These are phyloP conservation scores for Lasiodiplodia theobromae DNA, from an alignment of 2,329 filamentous ascomycete genomes.

Conservation along the genomic window DNA sequence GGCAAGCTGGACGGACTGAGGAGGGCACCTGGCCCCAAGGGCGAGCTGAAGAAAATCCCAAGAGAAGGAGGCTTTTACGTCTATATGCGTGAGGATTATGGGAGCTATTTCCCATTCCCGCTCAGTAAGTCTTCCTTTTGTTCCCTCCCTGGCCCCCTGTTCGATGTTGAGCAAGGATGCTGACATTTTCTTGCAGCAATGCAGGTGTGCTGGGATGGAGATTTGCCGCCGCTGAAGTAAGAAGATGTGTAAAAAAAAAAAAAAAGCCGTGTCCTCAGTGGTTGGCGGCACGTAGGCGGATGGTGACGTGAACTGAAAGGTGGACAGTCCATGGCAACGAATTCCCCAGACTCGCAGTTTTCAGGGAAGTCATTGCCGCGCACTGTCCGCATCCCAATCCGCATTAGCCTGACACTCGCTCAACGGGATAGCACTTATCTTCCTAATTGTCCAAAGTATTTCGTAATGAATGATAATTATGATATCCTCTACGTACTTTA, in stretches of 20 bases:
- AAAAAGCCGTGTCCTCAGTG: no score
- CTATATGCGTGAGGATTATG: slow-evolving; percentile 34
- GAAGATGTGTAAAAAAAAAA: background rate
- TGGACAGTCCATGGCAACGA: no score
- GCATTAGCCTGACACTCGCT: no score
- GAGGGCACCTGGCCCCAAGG: slow-evolving; percentile 68
- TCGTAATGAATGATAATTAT: no score
- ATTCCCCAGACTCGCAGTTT: no score
- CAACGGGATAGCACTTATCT: no score
- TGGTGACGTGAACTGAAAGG: no score
- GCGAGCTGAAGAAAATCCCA: slow-evolving; percentile 70
- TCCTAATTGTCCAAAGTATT: no score
- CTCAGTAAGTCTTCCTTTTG: slow-evolving; percentile 45
- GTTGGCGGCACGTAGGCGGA: no score
- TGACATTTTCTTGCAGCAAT: slow-evolving; percentile 39
- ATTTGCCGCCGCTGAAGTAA: slow-evolving; percentile 27
- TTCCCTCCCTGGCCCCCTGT: slow-evolving; percentile 33
- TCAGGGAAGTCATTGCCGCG: no score
- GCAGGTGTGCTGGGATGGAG: slow-evolving; percentile 34
- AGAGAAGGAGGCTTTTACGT: slow-evolving; percentile 40
- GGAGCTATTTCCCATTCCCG: slow-evolving; percentile 36
- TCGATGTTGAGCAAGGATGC: slow-evolving; percentile 36
- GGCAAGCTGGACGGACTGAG: slow-evolving; percentile 68
- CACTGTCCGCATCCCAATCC: no score
- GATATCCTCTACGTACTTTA: no score